Conservation (phyloP, 2,329 filamentous ascomycete species). For the Epichloe hybrida region DNA sequence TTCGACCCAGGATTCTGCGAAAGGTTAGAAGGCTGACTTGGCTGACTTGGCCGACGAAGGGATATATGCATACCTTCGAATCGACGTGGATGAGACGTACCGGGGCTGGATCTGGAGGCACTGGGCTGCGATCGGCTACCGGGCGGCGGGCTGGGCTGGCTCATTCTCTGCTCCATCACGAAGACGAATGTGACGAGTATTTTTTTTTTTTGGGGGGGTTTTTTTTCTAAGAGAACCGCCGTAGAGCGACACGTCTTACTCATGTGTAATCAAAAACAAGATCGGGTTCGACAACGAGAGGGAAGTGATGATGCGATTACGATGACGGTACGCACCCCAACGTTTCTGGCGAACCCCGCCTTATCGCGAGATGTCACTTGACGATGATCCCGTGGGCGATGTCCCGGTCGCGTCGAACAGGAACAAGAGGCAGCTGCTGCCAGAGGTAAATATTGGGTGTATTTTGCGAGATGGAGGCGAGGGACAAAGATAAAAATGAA, state of each 20-base stretch:
- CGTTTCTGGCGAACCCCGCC: slow-evolving; percentile 2
- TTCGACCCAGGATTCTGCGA: slow-evolving; percentile 88
- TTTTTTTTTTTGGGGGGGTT: too few species aligned
- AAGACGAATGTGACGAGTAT: background rate
- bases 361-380: slow-evolving; percentile 2
- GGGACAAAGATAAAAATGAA: background rate
- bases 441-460: too few species aligned
- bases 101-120: slow-evolving; percentile 17
- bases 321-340: background rate
- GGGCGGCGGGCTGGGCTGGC: slow-evolving; percentile 13
- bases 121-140: slow-evolving; percentile 12
- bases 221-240: too few species aligned
- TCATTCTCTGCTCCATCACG: slow-evolving; percentile 16
- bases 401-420: background rate
- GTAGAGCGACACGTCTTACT: background rate
- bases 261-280: background rate
- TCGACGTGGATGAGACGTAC: slow-evolving; percentile 19
- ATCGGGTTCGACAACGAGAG: background rate
- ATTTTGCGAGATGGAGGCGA: background rate
- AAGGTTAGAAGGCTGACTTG: slow-evolving; percentile 6
- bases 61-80: slow-evolving; percentile 20
- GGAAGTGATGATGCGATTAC: slow-evolving; percentile 1
- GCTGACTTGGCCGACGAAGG: background rate
- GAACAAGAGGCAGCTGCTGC: too few species aligned
- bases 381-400: background rate